phyloP scores from a whole-genome alignment of 148 eudicot genomes.

The Spergularia marina region DNA sequence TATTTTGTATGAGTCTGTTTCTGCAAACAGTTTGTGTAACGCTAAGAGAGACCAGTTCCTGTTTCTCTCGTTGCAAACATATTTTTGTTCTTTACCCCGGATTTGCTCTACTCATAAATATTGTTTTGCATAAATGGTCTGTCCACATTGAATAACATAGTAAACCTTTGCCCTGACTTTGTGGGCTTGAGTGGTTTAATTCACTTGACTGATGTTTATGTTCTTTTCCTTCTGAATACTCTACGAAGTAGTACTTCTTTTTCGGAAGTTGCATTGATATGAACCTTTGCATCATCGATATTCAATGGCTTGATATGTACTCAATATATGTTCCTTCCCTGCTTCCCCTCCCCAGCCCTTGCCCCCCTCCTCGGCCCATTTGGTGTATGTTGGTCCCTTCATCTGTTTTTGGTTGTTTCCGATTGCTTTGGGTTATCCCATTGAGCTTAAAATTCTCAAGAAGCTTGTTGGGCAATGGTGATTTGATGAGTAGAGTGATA shows the following conservation, averaged over 20 bases:
- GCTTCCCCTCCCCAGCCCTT: too few relatives aligned
- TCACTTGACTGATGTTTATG: neutral
- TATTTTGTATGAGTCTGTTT: constrained; percentile 11
- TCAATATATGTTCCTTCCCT: too few relatives aligned
- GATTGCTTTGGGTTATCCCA: too few relatives aligned
- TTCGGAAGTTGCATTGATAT: neutral
- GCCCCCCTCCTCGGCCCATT: too few relatives aligned
- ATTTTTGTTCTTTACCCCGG: neutral
- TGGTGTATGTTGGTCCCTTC: too few relatives aligned
- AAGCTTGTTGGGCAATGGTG: too few relatives aligned
- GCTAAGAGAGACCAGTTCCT: constrained; percentile 1
- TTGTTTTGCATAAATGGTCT: neutral
- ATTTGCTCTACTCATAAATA: constrained; percentile 2
- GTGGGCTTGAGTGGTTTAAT: constrained; percentile 1
- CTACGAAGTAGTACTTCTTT: neutral
- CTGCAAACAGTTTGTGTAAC: constrained; percentile 6
- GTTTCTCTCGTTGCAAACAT: constrained; percentile 6
- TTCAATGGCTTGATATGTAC: too few relatives aligned
- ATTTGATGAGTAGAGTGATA: too few relatives aligned
- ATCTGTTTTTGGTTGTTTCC: too few relatives aligned
- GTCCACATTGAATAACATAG: constrained; percentile 25
- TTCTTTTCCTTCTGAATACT: neutral
- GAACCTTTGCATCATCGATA: too few relatives aligned
- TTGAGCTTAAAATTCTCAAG: too few relatives aligned
- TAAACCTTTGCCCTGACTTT: neutral